Percentiles rank a stretch among this genome's conserved stretches.
These are phyloP conservation scores for Pichia cephalocereana DNA, from an alignment of 805 yeast species.

Conservation along the genomic window DNA sequence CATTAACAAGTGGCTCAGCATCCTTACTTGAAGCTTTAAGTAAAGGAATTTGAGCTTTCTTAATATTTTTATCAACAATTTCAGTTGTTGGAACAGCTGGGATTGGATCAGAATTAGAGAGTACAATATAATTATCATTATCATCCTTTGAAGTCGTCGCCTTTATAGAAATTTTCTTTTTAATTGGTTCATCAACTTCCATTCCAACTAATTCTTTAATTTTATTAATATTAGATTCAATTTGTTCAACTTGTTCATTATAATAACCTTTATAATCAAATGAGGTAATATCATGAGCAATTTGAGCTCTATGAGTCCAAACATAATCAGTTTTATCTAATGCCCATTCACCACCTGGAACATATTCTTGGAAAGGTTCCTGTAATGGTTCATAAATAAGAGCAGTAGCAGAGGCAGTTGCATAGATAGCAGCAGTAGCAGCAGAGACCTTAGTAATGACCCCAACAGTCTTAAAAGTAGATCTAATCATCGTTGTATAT, in stretches of 20 bases:
- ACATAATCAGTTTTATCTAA: slow-evolving; percentile 40
- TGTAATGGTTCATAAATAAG: slow-evolving; percentile 49
- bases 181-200: slow-evolving; percentile 24
- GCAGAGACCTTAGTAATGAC: slow-evolving; percentile 1
- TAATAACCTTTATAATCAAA: slow-evolving; percentile 9
- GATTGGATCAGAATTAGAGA: slow-evolving; percentile 1
- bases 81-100: not conserved
- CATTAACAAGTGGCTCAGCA: not conserved
- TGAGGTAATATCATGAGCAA: slow-evolving; percentile 14
- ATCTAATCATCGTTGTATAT: not conserved
- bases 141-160: not conserved
- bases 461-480: not conserved
- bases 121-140: not conserved
- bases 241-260: slow-evolving; percentile 1
- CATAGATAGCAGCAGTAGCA: slow-evolving; percentile 31
- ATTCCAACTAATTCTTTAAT: slow-evolving; percentile 26
- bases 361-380: slow-evolving; percentile 51
- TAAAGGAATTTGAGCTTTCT: not conserved
- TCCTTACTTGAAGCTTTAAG: not conserved
- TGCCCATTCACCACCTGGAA: slow-evolving; percentile 53
- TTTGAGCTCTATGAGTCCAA: slow-evolving; percentile 18
- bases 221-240: slow-evolving; percentile 4
- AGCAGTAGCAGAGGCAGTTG: slow-evolving; percentile 52
- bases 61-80: not conserved
- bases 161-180: not conserved